Evolutionary conservation across 805 yeast species (phyloP).

Genomic region (Isabelozyma heimii): DNA sequence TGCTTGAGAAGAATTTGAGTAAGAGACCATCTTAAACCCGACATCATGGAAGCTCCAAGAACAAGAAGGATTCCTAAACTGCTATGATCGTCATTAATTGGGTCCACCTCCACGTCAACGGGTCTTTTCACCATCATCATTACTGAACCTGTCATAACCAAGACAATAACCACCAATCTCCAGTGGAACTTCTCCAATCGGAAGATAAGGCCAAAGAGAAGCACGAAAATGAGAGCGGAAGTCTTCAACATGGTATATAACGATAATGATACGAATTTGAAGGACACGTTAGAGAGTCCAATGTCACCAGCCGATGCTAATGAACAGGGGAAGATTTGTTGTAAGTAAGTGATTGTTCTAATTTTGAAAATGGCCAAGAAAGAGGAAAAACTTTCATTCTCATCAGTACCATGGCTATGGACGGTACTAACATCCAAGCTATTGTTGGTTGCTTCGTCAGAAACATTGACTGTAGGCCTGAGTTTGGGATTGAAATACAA

Average conservation of each 20-base stretch:
- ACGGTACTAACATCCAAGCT: neutral
- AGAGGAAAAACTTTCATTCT: slow-evolving; percentile 4
- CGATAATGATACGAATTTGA: slow-evolving; percentile 73
- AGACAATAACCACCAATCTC: slow-evolving; percentile 66
- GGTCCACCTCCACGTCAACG: slow-evolving; percentile 3
- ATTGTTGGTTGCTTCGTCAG: neutral
- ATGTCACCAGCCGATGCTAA: slow-evolving; percentile 89
- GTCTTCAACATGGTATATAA: slow-evolving; percentile 94
- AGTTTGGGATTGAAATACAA: slow-evolving; percentile 47
- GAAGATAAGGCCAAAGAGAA: slow-evolving; percentile 82
- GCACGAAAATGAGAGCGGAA: slow-evolving; percentile 81
- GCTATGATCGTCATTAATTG: slow-evolving; percentile 14
- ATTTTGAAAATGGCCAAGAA: slow-evolving; percentile 20
- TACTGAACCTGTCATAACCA: slow-evolving; percentile 81
- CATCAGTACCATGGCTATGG: slow-evolving; percentile 2
- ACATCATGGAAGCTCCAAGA: slow-evolving; percentile 70
- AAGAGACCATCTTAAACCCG: slow-evolving; percentile 94
- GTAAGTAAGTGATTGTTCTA: slow-evolving; percentile 30
- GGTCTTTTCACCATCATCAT: slow-evolving; percentile 72
- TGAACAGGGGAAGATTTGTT: slow-evolving; percentile 77
- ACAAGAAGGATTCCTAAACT: slow-evolving; percentile 70
- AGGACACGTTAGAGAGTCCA: slow-evolving; percentile 85
- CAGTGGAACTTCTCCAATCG: slow-evolving; percentile 71
- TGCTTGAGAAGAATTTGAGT: slow-evolving; percentile 77
- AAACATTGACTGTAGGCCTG: slow-evolving; percentile 32